Percentiles rank a stretch among this genome's conserved stretches.
Evolutionary conservation across 768 basidiomycete genomes (phyloP).

Genomic region (Leccinum ochraceum): DNA sequence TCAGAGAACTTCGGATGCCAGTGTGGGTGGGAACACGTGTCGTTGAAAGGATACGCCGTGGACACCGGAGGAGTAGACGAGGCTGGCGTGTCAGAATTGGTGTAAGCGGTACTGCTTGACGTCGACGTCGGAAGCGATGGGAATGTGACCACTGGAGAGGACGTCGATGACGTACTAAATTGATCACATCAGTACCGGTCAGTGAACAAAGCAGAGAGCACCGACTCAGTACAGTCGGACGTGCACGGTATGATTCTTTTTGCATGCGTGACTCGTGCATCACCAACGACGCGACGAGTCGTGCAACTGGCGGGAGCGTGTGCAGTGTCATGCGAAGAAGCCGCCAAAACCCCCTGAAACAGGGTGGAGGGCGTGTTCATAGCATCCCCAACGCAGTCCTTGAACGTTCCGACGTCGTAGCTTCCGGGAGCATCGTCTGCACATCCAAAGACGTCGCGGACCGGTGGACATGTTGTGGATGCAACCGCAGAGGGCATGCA

Average conservation of each 20-base stretch:
- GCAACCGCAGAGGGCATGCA: slow-evolving; percentile 56
- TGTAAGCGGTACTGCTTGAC: background rate
- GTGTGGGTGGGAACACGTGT: background rate
- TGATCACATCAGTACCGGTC: background rate
- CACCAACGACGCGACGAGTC: slow-evolving; percentile 50
- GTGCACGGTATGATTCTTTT: slow-evolving; percentile 28
- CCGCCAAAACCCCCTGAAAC: slow-evolving; percentile 58
- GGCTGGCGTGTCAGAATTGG: slow-evolving; percentile 1
- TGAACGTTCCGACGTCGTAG: slow-evolving; percentile 46
- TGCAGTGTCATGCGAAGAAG: slow-evolving; percentile 55
- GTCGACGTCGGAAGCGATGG: slow-evolving; percentile 9
- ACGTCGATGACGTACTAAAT: background rate
- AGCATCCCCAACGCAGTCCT: slow-evolving; percentile 54
- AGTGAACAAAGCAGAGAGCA: slow-evolving; percentile 1
- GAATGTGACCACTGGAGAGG: slow-evolving; percentile 6
- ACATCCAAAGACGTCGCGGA: slow-evolving; percentile 58
- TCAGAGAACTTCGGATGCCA: background rate
- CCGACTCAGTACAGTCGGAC: slow-evolving; percentile 4
- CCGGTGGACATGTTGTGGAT: slow-evolving; percentile 59
- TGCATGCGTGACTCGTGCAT: slow-evolving; percentile 36
- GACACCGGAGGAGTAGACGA: background rate
- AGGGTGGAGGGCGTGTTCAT: slow-evolving; percentile 61
- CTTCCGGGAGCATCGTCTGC: slow-evolving; percentile 62
- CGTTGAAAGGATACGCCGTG: background rate
- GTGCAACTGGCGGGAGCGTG: slow-evolving; percentile 65